A percentile compares a stretch with the other conserved stretches of the same genome.
Conservation (phyloP, 495 filamentous ascomycete genomes). For the Amniculicola lignicola region DNA sequence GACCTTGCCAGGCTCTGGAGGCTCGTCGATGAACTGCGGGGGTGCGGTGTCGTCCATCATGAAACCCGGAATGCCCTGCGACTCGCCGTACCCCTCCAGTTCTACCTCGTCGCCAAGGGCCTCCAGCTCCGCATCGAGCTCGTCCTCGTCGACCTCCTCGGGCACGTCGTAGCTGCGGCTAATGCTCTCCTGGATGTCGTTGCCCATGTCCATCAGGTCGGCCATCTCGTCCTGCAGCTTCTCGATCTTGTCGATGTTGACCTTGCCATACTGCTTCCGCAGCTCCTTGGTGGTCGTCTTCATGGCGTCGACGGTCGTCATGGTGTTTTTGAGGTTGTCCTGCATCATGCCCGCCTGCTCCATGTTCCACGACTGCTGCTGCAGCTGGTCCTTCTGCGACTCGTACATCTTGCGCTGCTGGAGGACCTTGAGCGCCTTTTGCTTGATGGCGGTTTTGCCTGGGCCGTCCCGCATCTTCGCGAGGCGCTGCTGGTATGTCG, state of each 20-base stretch:
- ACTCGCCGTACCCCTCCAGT: slow-evolving; percentile 59
- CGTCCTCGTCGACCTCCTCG: slow-evolving; percentile 96
- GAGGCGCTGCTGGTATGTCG: slow-evolving; percentile 81
- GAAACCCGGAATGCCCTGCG: slow-evolving; percentile 72
- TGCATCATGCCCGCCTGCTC: slow-evolving; percentile 99
- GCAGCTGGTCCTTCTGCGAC: slow-evolving; percentile 87
- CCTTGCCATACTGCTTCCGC: slow-evolving; percentile 92
- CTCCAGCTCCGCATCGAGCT: slow-evolving; percentile 95
- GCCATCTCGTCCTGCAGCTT: slow-evolving; percentile 98
- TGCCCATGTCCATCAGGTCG: slow-evolving; percentile 94
- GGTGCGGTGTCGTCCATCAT: slow-evolving; percentile 75
- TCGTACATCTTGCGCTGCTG: slow-evolving; percentile 98
- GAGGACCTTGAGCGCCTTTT: slow-evolving; percentile 92
- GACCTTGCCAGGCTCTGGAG: slow-evolving; percentile 62
- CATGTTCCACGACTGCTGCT: slow-evolving; percentile 98
- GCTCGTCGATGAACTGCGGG: slow-evolving; percentile 78
- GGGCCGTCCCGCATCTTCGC: slow-evolving; percentile 94
- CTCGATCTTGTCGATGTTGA: slow-evolving; percentile 97
- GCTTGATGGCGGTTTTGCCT: slow-evolving; percentile 85
- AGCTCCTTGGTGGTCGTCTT: slow-evolving; percentile 93
- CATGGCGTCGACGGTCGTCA: slow-evolving; percentile 97
- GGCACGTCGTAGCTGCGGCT: slow-evolving; percentile 91
- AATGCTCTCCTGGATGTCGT: slow-evolving; percentile 97
- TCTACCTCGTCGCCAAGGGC: slow-evolving; percentile 85
- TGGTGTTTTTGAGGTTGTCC: slow-evolving; percentile 97